Conservation (phyloP, 2,329 filamentous ascomycete species). For the Calonectria honghensis region DNA sequence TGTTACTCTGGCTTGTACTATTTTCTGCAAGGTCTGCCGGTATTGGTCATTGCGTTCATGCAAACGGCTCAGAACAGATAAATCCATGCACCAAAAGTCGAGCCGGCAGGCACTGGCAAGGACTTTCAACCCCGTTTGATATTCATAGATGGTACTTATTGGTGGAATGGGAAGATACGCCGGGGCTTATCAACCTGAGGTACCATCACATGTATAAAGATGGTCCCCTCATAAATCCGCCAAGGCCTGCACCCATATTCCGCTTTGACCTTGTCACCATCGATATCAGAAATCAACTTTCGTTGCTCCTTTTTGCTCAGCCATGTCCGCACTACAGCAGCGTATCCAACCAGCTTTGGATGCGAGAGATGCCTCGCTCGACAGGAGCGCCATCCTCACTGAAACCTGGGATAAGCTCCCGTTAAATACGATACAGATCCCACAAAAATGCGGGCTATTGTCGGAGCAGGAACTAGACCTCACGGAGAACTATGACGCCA, state of each 20-base stretch:
- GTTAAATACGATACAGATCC: neutral
- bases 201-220: conserved; percentile 6
- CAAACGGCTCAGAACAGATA: neutral
- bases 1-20: neutral
- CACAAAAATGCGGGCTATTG: neutral
- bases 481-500: neutral
- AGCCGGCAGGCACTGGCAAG: neutral
- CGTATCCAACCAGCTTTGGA: neutral
- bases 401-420: neutral
- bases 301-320: neutral
- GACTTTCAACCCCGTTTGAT: neutral
- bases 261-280: neutral
- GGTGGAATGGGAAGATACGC: neutral
- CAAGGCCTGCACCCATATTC: neutral
- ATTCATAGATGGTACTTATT: rapidly evolving
- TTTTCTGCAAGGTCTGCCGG: neutral
- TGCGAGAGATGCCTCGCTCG: neutral
- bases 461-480: neutral
- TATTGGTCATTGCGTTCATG: neutral
- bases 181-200: neutral
- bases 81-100: neutral
- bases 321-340: neutral
- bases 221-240: neutral
- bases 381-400: neutral
- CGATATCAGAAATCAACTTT: neutral